Evolutionary conservation across 306 rosid genomes (phyloP).

Genomic region (apple (Malus domestica)): DNA sequence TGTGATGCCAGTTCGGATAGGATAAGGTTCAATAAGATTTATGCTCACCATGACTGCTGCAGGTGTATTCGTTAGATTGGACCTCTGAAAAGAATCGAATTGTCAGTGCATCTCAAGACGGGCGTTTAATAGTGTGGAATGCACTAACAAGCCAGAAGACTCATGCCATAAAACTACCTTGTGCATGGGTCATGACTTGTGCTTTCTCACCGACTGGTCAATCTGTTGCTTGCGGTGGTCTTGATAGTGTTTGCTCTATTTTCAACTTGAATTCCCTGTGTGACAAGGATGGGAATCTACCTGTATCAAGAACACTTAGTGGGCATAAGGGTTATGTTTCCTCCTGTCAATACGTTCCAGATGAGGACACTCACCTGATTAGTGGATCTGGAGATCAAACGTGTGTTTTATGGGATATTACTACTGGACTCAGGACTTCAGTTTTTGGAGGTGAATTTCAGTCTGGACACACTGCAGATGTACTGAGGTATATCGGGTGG

Average conservation of each 20-base stretch:
- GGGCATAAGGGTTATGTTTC: slow-evolving; percentile 98
- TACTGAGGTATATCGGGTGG: slow-evolving; percentile 52
- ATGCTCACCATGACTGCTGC: slow-evolving; percentile 15
- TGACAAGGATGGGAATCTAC: slow-evolving; percentile 66
- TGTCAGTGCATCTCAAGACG: slow-evolving; percentile 99
- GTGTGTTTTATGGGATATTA: slow-evolving; percentile 90
- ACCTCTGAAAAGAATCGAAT: slow-evolving; percentile 77
- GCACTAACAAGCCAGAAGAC: slow-evolving; percentile 96
- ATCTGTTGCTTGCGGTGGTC: slow-evolving; percentile 95
- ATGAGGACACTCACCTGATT: slow-evolving; percentile 80
- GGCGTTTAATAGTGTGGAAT: slow-evolving; percentile 91
- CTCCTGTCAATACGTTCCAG: slow-evolving; percentile 90
- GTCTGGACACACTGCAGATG: slow-evolving; percentile 92
- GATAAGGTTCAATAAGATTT: slow-evolving; percentile 1
- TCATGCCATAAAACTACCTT: slow-evolving; percentile 85
- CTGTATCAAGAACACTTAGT: slow-evolving; percentile 64
- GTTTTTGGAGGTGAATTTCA: slow-evolving; percentile 99
- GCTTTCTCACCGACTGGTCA: slow-evolving; percentile 91
- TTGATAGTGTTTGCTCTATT: slow-evolving; percentile 92
- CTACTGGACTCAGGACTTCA: slow-evolving; percentile 89
- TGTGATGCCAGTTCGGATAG: neutral
- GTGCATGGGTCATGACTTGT: slow-evolving; percentile 99
- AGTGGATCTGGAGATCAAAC: slow-evolving; percentile 96
- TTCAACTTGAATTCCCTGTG: slow-evolving; percentile 81
- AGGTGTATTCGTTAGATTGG: slow-evolving; percentile 99